Evolutionary conservation across 1,284 basidiomycete species (phyloP), one percentile per base, ranked within the genome.

Genomic region (Papiliotrema fonsecae): DNA sequence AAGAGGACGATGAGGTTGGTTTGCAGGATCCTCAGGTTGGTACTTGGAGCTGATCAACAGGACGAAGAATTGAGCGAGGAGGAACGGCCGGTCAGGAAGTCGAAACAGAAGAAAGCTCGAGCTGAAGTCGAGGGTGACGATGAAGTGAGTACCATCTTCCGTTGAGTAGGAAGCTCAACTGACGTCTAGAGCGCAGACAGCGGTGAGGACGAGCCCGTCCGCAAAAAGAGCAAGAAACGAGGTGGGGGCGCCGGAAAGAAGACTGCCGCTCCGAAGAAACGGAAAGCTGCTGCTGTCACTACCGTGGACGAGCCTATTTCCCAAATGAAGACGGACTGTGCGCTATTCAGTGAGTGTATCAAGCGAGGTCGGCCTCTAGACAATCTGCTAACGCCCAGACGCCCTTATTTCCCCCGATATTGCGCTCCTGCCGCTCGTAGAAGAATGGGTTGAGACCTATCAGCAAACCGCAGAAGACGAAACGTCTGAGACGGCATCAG

Each of bases 401-500:
- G 74, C 73, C 5, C 47, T 74, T 1, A 54, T 71, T 9, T 60
- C 61, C 14, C 58, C 71, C 9, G 66, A 74, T 39, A 65, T 69
- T 39, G 73, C 71, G 3, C 57, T 75, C 14, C 58, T 66, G 26
- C 68, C 65, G 2, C 54, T 73, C 10, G 55, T 73, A 28, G 74
- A 75, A 42, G 69, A 72, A 31, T 75, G 73, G 73, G 63, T 73
- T 2, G 65, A 73, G 45, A 60, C 57, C 7, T 75, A 69, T 42
- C 69, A 69, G 38, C 37, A 54, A n/a, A 46, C 70, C 6, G 60
- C 60, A 0, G 60, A 59, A 9, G 59, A 70, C 38, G 66, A 68
- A 38, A 58, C 56, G 6, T 64, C 64, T 0, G 74, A 75, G 54
- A 62, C 65, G 50, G 60, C 64, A 9, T 56, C 65, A 4, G 62